Evolutionary conservation across 805 yeast genomes (phyloP), one percentile per base, ranked within the genome.

Genomic region (Metahyphopichia silvanorum): DNA sequence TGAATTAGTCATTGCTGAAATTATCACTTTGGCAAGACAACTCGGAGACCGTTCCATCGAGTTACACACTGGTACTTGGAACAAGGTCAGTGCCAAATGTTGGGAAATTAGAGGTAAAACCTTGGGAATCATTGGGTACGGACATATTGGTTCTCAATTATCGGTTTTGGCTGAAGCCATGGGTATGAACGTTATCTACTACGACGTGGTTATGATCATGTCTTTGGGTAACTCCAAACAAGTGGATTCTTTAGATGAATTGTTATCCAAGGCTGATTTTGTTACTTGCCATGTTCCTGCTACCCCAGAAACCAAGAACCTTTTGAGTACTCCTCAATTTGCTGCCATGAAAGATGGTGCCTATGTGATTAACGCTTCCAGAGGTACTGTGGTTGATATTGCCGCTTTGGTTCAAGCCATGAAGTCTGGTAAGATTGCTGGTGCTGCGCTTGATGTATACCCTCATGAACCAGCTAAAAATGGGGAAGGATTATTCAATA

Each of bases 61-160:
- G 71, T 60, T 93, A 71, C 98, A 91, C 71, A 77, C 91, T 34
- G 97, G 97, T 45, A 81, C 91, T 42, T 93, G 98, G 98, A 93
- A 93, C 73, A 93, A 93, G 71, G 97, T 91, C 49, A 73, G 85
- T 52, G 74, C 86, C 46, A 88, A 77, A 63, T 93, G 98, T 70
- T 93, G 98, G 98, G 98, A 93, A 69, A 89, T 93, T 49, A 85
- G 98, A 70, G 98, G 98, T 47, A 93, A 93, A 66, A 91, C 98
- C 30, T 74, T 93, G 51, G 98, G 98, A 41, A 93, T 93, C 53
- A 74, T 93, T 24, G 98, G 98, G 49, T 93, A 93, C 55, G 98
- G 98, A 51, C 98, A 93, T 64, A 93, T 93, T 68, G 98, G 98
- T 51, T 70, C 98, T 31, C 98, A 93, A 69, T 79, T 93, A 58